phyloP scores from a whole-genome alignment of 352 stramenopile species.

The Phytophthora cactorum region DNA sequence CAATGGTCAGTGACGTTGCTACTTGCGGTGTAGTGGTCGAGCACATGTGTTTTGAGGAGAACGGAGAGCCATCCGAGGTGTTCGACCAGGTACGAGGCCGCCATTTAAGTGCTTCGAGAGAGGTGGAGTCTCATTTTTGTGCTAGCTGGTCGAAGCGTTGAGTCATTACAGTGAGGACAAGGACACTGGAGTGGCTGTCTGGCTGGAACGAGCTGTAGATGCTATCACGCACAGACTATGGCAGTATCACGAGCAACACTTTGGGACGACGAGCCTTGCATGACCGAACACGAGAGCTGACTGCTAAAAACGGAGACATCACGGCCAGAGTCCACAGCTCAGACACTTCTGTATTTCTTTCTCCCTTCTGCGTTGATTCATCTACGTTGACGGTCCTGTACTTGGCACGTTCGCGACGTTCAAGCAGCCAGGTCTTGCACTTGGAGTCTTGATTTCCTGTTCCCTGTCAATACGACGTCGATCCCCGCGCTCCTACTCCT shows the following conservation, averaged over 20 bases:
- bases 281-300: slow-evolving; percentile 1
- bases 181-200: slow-evolving; percentile 11
- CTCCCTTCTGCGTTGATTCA: slow-evolving; percentile 29
- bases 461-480: slow-evolving; percentile 34
- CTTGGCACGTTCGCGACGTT: slow-evolving; percentile 18
- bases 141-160: slow-evolving; percentile 26
- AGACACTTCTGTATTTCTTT: slow-evolving; percentile 37
- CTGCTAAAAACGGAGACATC: neutral
- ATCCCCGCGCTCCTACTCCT: slow-evolving; percentile 39
- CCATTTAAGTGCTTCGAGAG: neutral
- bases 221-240: slow-evolving; percentile 20
- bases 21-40: slow-evolving; percentile 27
- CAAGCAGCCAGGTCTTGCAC: slow-evolving; percentile 17
- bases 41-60: slow-evolving; percentile 34
- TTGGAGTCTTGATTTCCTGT: slow-evolving; percentile 25
- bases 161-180: slow-evolving; percentile 25
- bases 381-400: slow-evolving; percentile 31
- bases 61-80: slow-evolving; percentile 22
- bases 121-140: neutral
- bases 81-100: slow-evolving; percentile 31
- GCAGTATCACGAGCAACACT: slow-evolving; percentile 26
- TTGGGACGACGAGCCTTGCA: neutral
- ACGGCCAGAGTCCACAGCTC: slow-evolving; percentile 8
- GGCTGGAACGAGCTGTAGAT: slow-evolving; percentile 30
- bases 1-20: neutral